Evolutionary conservation across 306 rosid genomes (phyloP).

Genomic region (Hippophae rhamnoides): DNA sequence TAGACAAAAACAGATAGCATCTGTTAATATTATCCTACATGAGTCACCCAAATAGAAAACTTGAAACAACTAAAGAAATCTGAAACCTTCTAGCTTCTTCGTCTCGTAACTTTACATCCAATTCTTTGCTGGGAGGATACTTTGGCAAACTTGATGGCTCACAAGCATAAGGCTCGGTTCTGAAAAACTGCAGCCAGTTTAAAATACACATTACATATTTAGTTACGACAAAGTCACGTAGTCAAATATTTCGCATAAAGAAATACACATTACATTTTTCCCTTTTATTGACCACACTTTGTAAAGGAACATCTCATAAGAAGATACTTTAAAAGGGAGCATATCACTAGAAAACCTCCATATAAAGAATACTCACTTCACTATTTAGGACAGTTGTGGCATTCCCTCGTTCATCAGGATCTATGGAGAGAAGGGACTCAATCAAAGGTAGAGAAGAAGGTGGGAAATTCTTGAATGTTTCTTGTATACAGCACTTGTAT

Average conservation of each 20-base stretch:
- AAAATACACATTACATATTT: conserved; percentile 14
- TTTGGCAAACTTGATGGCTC: conserved; percentile 88
- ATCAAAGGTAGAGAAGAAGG: conserved; percentile 59
- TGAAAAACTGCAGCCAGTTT: conserved; percentile 57
- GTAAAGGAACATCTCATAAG: background rate
- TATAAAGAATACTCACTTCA: conserved; percentile 50
- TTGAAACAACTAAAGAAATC: background rate
- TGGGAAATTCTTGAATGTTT: conserved; percentile 67
- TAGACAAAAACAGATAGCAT: conserved; percentile 18
- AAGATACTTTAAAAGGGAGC: too few species aligned
- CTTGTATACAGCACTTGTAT: conserved; percentile 48
- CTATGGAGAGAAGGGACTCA: conserved; percentile 76
- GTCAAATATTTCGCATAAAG: too few species aligned
- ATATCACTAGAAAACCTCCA: background rate
- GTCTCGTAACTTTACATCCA: conserved; percentile 85
- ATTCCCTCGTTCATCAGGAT: conserved; percentile 60
- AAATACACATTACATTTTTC: too few species aligned
- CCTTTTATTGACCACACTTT: too few species aligned
- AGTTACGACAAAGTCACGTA: background rate
- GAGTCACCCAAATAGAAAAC: conserved; percentile 15
- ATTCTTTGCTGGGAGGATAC: conserved; percentile 95
- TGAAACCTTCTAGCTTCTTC: conserved; percentile 7
- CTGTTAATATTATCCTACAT: conserved; percentile 16
- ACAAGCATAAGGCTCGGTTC: conserved; percentile 75
- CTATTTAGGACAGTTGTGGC: conserved; percentile 60